Evolutionary conservation across 495 filamentous ascomycete species (phyloP), one percentile per base, ranked within the genome.

Genomic region (Aspergillus heteromorphus): DNA sequence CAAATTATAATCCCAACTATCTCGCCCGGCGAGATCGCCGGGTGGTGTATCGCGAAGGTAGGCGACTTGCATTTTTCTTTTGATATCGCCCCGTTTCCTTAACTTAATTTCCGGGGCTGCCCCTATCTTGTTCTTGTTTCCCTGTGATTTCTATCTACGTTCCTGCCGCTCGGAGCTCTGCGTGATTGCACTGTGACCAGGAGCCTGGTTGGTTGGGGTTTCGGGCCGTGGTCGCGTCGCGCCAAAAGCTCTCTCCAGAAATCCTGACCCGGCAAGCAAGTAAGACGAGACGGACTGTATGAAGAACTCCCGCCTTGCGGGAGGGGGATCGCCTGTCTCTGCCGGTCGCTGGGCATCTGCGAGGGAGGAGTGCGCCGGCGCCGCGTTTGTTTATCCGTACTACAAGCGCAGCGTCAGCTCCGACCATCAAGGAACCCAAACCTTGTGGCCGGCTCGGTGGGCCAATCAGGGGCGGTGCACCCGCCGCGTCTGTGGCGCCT

Each of bases 21-120:
- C 62, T 16, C 65, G 69, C 47, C 57, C 56, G 40, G 17, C 68
- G 55, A 13, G 49, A 58, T 34, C 53, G 55, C 36, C 58, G 50
- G 43, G 43, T 51, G 40, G 41, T 55, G n/a, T 59, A 62, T 56
- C 64, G 57, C 31, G 67, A 70, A 65, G 66, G 72, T 76, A 64
- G 40, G 69, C 48, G 13, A 45, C 50, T 45, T 40, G 18, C 10
- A 45, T n/a, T n/a, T 21, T 20, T 18, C 9, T 43, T 42, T 48
- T 34, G 21, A 2, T 34, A 13, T 10, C 30, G 30, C 30, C 25
- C 16, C 40, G 36, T 13, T 51, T 25, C n/a, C 23, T n/a, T n/a
- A n/a, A n/a, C 23, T 34, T 13, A 16, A n/a, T 53, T 45, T 53
- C 8, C 14, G 5, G 18, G 30, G 6, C 1, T 19, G 17, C 13